phyloP scores from a whole-genome alignment of 352 stramenopile genomes.

The Phytopythium oedochilum region DNA sequence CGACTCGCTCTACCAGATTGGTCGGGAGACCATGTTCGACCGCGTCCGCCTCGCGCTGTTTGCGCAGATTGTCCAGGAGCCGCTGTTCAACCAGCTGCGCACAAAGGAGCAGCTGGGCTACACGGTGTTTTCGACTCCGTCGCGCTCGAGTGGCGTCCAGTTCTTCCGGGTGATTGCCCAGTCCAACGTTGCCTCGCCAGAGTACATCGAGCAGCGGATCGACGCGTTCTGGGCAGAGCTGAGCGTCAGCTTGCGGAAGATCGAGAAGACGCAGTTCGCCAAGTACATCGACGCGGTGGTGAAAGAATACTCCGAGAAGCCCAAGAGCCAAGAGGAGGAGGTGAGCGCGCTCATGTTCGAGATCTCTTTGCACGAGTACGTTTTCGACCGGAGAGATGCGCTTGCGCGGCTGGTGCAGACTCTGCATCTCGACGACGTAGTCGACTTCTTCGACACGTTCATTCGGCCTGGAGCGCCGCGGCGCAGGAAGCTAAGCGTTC shows the following conservation, averaged over 20 bases:
- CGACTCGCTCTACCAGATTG: constrained; percentile 68
- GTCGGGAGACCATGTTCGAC: constrained; percentile 35
- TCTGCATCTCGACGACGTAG: constrained; percentile 40
- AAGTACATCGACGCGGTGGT: constrained; percentile 65
- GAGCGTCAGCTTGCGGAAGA: constrained; percentile 33
- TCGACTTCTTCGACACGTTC: constrained; percentile 67
- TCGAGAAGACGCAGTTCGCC: constrained; percentile 32
- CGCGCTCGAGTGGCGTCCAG: constrained; percentile 41
- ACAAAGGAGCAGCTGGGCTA: constrained; percentile 92
- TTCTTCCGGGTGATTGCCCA: constrained; percentile 82
- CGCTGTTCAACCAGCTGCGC: constrained; percentile 91
- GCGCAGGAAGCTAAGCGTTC: constrained; percentile 52
- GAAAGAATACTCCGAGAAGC: constrained; percentile 54
- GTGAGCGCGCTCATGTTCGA: constrained; percentile 47
- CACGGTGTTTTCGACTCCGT: constrained; percentile 67
- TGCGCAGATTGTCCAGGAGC: constrained; percentile 86
- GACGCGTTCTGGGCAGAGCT: constrained; percentile 68
- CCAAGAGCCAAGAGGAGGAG: constrained; percentile 67
- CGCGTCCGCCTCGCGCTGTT: constrained; percentile 70
- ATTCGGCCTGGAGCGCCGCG: constrained; percentile 21
- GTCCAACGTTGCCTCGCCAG: constrained; percentile 64
- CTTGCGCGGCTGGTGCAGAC: constrained; percentile 38
- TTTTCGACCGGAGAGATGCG: constrained; percentile 49
- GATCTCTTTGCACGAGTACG: constrained; percentile 63
- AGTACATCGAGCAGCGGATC: constrained; percentile 62